Percentiles rank a stretch among this genome's conserved stretches.
phyloP scores from a whole-genome alignment of 305 asterid species.

The Fraxinus latifolia region DNA sequence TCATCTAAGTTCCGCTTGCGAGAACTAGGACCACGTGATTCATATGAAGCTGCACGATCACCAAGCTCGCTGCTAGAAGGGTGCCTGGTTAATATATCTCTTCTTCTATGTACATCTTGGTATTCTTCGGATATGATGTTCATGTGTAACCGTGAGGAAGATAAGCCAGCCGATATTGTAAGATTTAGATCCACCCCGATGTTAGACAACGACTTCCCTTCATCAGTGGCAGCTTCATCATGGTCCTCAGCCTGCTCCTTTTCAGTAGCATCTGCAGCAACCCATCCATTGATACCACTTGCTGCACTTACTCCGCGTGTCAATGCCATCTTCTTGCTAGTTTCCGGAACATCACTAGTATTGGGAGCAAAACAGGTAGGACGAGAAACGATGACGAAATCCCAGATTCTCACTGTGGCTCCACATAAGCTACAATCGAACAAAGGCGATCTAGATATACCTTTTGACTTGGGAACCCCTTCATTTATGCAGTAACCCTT shows the following conservation, averaged over 20 bases:
- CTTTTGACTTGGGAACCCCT: constrained; percentile 55
- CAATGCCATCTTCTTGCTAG: constrained; percentile 81
- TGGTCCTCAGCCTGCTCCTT: constrained; percentile 80
- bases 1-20: constrained; percentile 89
- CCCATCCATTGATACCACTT: constrained; percentile 96
- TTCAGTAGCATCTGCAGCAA: constrained; percentile 66
- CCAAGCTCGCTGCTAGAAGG: constrained; percentile 97
- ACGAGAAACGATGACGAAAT: constrained; percentile 74
- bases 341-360: constrained; percentile 71
- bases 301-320: constrained; percentile 97
- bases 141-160: constrained; percentile 58
- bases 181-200: constrained; percentile 82
- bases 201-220: constrained; percentile 80
- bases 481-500: constrained; percentile 45
- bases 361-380: constrained; percentile 78
- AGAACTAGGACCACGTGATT: constrained; percentile 92
- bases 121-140: constrained; percentile 50
- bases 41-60: constrained; percentile 92
- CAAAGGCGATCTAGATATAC: constrained; percentile 79
- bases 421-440: constrained; percentile 99
- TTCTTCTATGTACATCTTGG: constrained; percentile 52
- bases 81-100: constrained; percentile 60
- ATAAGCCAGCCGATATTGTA: constrained; percentile 79
- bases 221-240: constrained; percentile 88
- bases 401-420: constrained; percentile 93